A percentile compares a stretch with the other conserved stretches of the same genome.
phyloP scores from a whole-genome alignment of 176 grass and related monocot genomes.

The Microstegium vimineum region DNA sequence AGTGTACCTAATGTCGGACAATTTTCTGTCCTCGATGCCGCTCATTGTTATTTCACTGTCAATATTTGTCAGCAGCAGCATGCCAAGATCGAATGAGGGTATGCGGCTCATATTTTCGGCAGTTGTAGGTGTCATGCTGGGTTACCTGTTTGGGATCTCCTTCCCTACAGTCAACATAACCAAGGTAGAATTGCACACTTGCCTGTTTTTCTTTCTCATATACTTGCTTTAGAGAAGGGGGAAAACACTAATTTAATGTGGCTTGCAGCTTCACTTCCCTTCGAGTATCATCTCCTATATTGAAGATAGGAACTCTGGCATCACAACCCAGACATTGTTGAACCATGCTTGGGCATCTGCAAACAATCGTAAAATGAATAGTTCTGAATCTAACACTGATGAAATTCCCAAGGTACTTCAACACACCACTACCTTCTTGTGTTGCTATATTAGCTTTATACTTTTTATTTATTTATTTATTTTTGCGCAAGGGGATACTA shows the following conservation, averaged over 20 bases:
- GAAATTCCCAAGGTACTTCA: slow-evolving; percentile 68
- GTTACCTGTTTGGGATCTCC: slow-evolving; percentile 80
- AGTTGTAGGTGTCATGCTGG: slow-evolving; percentile 68
- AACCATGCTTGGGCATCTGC: slow-evolving; percentile 78
- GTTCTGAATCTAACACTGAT: slow-evolving; percentile 48
- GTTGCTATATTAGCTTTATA: neutral
- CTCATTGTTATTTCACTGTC: neutral
- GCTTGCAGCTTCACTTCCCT: slow-evolving; percentile 63
- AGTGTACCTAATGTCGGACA: neutral
- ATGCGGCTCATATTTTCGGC: slow-evolving; percentile 71
- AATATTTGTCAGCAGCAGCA: slow-evolving; percentile 32
- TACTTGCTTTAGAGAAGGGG: neutral
- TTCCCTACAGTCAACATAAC: slow-evolving; percentile 81
- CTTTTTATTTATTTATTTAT: no score
- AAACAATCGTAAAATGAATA: slow-evolving; percentile 68
- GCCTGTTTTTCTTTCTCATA: slow-evolving; percentile 8
- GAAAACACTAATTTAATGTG: neutral
- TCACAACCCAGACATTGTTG: slow-evolving; percentile 82
- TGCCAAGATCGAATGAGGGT: slow-evolving; percentile 66
- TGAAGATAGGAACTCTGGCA: slow-evolving; percentile 84
- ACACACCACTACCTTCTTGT: neutral
- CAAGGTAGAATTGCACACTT: slow-evolving; percentile 42
- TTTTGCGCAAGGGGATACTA: no score
- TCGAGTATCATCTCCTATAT: slow-evolving; percentile 83
- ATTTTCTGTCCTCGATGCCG: neutral